Evolutionary conservation across 306 rosid genomes (phyloP).

Genomic region (Gastrolobium bilobum): DNA sequence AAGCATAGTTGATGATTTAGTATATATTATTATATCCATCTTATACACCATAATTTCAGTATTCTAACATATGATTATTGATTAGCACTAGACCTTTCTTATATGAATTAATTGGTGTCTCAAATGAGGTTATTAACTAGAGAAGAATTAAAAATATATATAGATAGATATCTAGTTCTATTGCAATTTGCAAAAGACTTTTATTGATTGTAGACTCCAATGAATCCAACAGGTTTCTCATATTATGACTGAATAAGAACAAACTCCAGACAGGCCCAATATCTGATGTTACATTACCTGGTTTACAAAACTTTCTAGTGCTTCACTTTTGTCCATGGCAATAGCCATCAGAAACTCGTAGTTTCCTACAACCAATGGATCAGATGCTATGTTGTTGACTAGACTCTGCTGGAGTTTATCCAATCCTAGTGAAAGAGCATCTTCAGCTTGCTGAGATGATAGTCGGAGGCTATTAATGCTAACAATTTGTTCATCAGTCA

Average conservation of each 20-base stretch:
- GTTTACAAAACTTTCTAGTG: constrained; percentile 72
- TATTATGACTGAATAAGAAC: not conserved
- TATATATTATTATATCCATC: not conserved
- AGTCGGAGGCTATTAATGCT: constrained; percentile 56
- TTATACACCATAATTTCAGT: not conserved
- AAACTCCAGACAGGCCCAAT: not conserved
- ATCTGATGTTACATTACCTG: constrained; percentile 63
- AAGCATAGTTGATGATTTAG: too few species aligned
- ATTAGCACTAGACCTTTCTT: not conserved
- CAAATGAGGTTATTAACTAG: not conserved
- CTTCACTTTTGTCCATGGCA: constrained; percentile 70
- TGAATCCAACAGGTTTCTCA: not conserved
- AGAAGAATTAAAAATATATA: not conserved
- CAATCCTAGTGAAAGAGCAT: constrained; percentile 82
- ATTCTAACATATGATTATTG: not conserved
- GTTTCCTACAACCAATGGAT: constrained; percentile 53
- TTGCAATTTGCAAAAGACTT: constrained; percentile 13
- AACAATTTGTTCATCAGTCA: constrained; percentile 62
- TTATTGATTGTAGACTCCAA: not conserved
- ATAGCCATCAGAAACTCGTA: constrained; percentile 63
- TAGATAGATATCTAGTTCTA: not conserved
- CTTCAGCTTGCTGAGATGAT: constrained; percentile 88
- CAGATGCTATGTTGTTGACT: constrained; percentile 55
- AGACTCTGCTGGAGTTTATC: constrained; percentile 79
- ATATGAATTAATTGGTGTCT: not conserved